Evolutionary conservation across 495 filamentous ascomycete species (phyloP).

Genomic region (Thermothielavioides terrestris): DNA sequence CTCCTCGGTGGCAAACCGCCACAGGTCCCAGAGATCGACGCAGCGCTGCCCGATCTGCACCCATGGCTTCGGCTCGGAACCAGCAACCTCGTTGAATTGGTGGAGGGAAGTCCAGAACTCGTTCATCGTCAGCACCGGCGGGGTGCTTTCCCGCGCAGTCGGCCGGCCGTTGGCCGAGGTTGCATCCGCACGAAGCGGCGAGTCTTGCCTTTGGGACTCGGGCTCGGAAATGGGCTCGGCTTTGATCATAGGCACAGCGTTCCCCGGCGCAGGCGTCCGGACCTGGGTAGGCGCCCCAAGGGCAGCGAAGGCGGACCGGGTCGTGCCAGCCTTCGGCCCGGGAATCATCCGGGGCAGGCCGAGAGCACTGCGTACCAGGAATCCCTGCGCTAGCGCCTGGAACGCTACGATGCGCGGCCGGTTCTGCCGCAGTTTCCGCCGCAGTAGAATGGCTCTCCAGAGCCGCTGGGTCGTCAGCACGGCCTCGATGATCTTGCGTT

Average conservation of each 20-base stretch:
- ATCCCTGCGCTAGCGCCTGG: slow-evolving; percentile 1
- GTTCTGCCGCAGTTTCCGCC: neutral
- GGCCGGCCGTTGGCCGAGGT: too few relatives aligned
- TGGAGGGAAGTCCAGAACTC: slow-evolving; percentile 25
- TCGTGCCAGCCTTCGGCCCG: neutral
- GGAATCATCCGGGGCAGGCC: neutral
- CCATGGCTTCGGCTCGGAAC: slow-evolving; percentile 9
- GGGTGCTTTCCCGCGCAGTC: neutral
- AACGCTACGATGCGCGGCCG: neutral
- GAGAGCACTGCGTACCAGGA: neutral
- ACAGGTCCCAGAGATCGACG: slow-evolving; percentile 31
- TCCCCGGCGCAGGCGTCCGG: too few relatives aligned
- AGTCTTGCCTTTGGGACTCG: too few relatives aligned
- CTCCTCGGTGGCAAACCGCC: slow-evolving; percentile 25
- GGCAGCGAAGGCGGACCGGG: neutral
- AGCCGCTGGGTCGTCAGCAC: neutral
- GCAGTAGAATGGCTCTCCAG: neutral
- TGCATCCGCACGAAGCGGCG: too few relatives aligned
- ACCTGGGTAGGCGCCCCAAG: neutral
- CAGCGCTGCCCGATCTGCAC: slow-evolving; percentile 17
- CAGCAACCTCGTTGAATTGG: slow-evolving; percentile 8
- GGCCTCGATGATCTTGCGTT: neutral
- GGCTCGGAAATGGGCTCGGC: neutral
- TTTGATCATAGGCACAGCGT: too few relatives aligned
- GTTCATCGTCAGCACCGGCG: neutral